These are phyloP conservation scores for Senna siamea DNA, from an alignment of 306 rosid genomes.

Conservation along the genomic window DNA sequence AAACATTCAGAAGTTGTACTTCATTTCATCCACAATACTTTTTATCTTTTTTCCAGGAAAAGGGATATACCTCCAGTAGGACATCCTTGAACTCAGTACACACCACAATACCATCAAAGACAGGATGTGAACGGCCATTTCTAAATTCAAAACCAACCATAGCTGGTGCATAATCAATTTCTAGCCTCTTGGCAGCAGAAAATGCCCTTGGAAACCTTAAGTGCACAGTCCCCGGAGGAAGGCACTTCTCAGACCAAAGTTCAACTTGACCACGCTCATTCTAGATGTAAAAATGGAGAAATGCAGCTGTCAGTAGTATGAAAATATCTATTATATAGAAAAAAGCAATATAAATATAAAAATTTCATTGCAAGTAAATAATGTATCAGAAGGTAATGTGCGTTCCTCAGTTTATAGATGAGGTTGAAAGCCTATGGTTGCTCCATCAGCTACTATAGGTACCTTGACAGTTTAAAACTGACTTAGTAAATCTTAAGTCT, in stretches of 20 bases:
- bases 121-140: slow-evolving; percentile 85
- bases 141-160: slow-evolving; percentile 92
- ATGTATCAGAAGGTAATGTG: background rate
- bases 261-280: slow-evolving; percentile 91
- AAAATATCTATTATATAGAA: slow-evolving; percentile 32
- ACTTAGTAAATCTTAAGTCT: background rate
- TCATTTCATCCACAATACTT: slow-evolving; percentile 1
- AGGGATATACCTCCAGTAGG: slow-evolving; percentile 68
- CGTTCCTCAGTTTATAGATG: slow-evolving; percentile 20
- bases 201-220: slow-evolving; percentile 75
- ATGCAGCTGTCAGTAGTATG: slow-evolving; percentile 38
- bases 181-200: slow-evolving; percentile 79
- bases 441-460: background rate
- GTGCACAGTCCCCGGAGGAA: slow-evolving; percentile 93
- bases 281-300: slow-evolving; percentile 48
- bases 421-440: background rate
- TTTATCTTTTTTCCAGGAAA: slow-evolving; percentile 15
- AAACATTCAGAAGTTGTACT: slow-evolving; percentile 22
- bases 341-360: slow-evolving; percentile 6
- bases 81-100: slow-evolving; percentile 86
- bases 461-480: background rate
- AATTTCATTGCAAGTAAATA: slow-evolving; percentile 8
- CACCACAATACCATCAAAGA: slow-evolving; percentile 89
- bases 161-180: slow-evolving; percentile 93
- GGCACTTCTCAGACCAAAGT: slow-evolving; percentile 98